Evolutionary conservation across 2,329 filamentous ascomycete species (phyloP).

Genomic region (Pseudocercospora cruenta): DNA sequence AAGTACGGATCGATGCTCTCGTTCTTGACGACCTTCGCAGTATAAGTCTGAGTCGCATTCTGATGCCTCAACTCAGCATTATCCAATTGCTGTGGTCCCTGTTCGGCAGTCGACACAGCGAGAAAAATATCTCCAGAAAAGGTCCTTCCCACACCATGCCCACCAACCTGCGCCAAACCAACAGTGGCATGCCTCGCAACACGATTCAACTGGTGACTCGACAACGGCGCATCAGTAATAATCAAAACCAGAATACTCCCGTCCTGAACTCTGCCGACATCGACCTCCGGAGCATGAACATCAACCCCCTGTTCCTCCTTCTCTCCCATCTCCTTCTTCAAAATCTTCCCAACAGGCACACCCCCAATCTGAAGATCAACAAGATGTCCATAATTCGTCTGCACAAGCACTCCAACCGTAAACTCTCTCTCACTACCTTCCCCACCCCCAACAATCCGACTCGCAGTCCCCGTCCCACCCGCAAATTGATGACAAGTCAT

Average conservation of each 20-base stretch:
- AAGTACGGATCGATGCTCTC: conserved; percentile 64
- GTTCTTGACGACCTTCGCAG: conserved; percentile 58
- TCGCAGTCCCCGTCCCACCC: conserved; percentile 67
- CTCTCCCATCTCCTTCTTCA: conserved; percentile 45
- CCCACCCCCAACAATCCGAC: conserved; percentile 59
- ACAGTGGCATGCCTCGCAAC: conserved; percentile 65
- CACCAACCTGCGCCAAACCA: conserved; percentile 63
- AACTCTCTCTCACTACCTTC: conserved; percentile 48
- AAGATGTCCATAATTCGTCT: conserved; percentile 66
- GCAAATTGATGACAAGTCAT: conserved; percentile 70
- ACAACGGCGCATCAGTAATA: conserved; percentile 64
- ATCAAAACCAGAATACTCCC: conserved; percentile 65
- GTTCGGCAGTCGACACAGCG: conserved; percentile 63
- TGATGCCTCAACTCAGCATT: conserved; percentile 37
- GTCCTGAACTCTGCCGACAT: conserved; percentile 56
- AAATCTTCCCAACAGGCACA: conserved; percentile 63
- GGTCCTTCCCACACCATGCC: conserved; percentile 59
- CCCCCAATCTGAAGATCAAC: conserved; percentile 62
- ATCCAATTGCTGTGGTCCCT: conserved; percentile 25
- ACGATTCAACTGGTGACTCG: conserved; percentile 60
- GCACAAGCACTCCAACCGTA: conserved; percentile 65
- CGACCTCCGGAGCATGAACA: not conserved
- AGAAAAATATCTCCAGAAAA: conserved; percentile 69
- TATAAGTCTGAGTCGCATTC: conserved; percentile 45
- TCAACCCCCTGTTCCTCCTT: conserved; percentile 21